Evolutionary conservation across 352 stramenopile genomes (phyloP), one percentile per base, ranked within the genome.

Genomic region (Globisporangium perplexum): DNA sequence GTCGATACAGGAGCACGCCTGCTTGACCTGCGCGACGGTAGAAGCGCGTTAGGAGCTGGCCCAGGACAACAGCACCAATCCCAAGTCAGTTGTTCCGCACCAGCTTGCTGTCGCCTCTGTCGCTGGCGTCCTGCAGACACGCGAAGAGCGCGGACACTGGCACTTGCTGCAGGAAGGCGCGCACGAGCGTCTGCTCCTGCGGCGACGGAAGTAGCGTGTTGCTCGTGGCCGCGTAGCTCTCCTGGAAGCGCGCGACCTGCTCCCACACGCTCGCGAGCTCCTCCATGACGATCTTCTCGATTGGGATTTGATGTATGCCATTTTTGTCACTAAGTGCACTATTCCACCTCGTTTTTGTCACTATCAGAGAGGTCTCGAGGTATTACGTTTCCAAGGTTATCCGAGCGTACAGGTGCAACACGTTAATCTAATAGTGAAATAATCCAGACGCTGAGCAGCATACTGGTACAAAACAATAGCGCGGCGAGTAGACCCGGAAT

Each of bases 101-200:
- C 70, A 89, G 71, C 49, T 90, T 80, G 18, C 54, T 50, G 38
- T 85, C 78, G 50, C 60, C 60, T 7, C 58, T 67, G 42, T 92
- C 72, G 60, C 84, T 93, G 28, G 82, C 84, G 54, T 86, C 71
- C 63, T 95, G 81, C 30, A 95, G 70, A 64, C 76, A 88, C 42
- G 66, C 58, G 20, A 93, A 95, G 0, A 93, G 71, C 65, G 52
- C 69, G 20, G 71, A 68, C 14, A 95, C 33, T 30, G 84, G 78
- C 31, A 93, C 72, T 49, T 82, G 65, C 47, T 69, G 59, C 47
- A 93, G 54, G 50, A 94, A 92, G 11, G 80, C 66, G 17, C 72
- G 65, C 46, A 90, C 77, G 3, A 89, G 61, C 35, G 57, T 56
- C 12, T 72, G 69, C 42, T 91, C 81, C 33, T 86, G 62, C 3